These are phyloP conservation scores for Elongisporangium senticosum DNA, from an alignment of 352 stramenopile species.

Conservation along the genomic window DNA sequence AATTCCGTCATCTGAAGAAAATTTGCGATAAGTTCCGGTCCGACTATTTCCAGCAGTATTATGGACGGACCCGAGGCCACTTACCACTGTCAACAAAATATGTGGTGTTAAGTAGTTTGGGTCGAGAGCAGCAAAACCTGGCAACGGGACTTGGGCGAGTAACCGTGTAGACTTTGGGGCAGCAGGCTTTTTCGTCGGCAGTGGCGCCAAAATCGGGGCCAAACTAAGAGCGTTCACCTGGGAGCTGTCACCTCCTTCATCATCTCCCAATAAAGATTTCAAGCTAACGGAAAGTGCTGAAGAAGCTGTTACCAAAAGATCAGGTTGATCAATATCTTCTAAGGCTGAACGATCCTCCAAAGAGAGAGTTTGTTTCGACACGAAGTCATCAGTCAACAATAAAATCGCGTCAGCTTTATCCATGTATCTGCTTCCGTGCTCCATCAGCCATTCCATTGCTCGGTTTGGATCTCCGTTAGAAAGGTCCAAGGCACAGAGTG, in stretches of 20 bases:
- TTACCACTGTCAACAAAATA: slow-evolving; percentile 76
- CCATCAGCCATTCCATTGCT: slow-evolving; percentile 87
- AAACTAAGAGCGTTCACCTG: slow-evolving; percentile 78
- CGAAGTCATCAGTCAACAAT: slow-evolving; percentile 44
- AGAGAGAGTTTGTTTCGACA: slow-evolving; percentile 30
- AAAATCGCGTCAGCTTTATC: slow-evolving; percentile 44
- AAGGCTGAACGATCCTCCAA: slow-evolving; percentile 60
- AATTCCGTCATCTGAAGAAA: slow-evolving; percentile 51
- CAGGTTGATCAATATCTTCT: slow-evolving; percentile 72
- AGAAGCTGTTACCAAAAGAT: slow-evolving; percentile 45
- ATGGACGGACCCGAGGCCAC: slow-evolving; percentile 59
- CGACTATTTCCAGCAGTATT: slow-evolving; percentile 55
- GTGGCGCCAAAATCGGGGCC: slow-evolving; percentile 63
- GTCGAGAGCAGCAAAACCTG: slow-evolving; percentile 61
- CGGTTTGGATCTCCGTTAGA: slow-evolving; percentile 77
- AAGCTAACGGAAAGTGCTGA: slow-evolving; percentile 14
- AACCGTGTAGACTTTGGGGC: not conserved
- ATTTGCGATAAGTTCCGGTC: slow-evolving; percentile 64
- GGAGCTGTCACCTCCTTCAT: slow-evolving; percentile 25
- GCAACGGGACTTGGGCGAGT: not conserved
- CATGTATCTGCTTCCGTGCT: slow-evolving; percentile 59
- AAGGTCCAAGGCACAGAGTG: slow-evolving; percentile 64
- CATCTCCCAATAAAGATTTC: slow-evolving; percentile 9
- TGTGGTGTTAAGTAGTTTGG: slow-evolving; percentile 65
- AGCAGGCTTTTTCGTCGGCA: slow-evolving; percentile 16